Evolutionary conservation across 1,284 basidiomycete species (phyloP).

Genomic region (Microbotryum silenes-acaulis): DNA sequence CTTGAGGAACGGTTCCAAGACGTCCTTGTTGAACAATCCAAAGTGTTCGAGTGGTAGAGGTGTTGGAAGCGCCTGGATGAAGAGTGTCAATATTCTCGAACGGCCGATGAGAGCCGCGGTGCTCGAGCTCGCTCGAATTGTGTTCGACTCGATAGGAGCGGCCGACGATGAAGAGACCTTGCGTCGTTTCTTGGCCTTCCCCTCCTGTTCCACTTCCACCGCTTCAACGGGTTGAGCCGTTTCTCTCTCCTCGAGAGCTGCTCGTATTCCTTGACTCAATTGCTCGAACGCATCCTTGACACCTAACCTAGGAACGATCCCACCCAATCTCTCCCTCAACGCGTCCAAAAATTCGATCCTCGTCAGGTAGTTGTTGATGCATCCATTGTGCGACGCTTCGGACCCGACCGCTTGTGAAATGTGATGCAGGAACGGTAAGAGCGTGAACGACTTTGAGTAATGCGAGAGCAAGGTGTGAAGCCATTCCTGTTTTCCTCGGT

Average conservation of each 20-base stretch:
- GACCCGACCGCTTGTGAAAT: neutral
- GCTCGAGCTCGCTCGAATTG: no score
- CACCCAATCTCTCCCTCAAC: no score
- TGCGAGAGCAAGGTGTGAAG: neutral
- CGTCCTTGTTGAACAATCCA: neutral
- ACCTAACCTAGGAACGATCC: no score
- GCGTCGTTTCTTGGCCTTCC: slow-evolving; percentile 5
- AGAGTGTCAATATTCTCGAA: neutral
- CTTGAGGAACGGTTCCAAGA: neutral
- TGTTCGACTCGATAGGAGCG: neutral
- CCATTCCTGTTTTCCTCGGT: no score
- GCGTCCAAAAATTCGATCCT: no score
- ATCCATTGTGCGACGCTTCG: neutral
- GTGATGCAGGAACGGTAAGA: slow-evolving; percentile 13
- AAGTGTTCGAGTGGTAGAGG: neutral
- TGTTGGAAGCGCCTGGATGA: neutral
- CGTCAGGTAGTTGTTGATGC: no score
- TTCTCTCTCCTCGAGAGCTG: no score
- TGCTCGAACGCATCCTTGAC: no score
- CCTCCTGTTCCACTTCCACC: no score
- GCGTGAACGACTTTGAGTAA: slow-evolving; percentile 19
- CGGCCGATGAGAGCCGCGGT: neutral
- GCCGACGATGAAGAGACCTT: neutral
- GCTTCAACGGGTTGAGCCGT: no score
- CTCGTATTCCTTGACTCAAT: no score